Evolutionary conservation across 805 yeast species (phyloP), one percentile per base, ranked within the genome.

Genomic region (Lipomyces chichibuensis): DNA sequence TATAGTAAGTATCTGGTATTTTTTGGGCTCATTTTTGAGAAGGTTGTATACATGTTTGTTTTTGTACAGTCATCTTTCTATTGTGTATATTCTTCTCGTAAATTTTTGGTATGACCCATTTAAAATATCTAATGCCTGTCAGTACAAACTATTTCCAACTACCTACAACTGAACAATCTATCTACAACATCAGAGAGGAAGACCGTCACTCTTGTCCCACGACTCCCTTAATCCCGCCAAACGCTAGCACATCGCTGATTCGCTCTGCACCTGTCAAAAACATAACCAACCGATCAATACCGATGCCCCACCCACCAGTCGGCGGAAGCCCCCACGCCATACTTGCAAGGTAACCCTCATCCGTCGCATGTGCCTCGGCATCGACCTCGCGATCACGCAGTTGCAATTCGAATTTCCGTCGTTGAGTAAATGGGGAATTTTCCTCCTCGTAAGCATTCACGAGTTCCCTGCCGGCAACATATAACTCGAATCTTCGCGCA

Each of bases 281-380:
- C 98, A 94, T 92, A 62, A 88, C 87, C 49, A 95, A 77, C 63
- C 99, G 78, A 75, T 95, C 99, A 25, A 95, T 83, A 0, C 99
- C 99, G 67, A 96, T 80, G 0, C 99, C 99, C 91, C 97, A 91
- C 0, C 99, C 99, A 1, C 97, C 98, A 2, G 98, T 94, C 0
- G 99, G 99, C 2, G 98, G 98, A 80, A 95, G 84, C 0, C 97
- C 98, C 84, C 88, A 91, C 75, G 91, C 94, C 93, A 95, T 87
- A 17, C 88, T 85, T 55, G 84, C 83, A 0, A 92, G 85, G 75
- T 86, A 95, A 59, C 82, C 82, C 73, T 84, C 79, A 76, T 95
- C 99, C 0, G 96, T 91, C 0, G 88, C 75, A 49, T 89, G 80
- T 3, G 87, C 77, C 67, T 92, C 97, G 1, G 75, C 74, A 73